Evolutionary conservation across 179 eudicot genomes (phyloP).

Genomic region (Camellia oleifera): DNA sequence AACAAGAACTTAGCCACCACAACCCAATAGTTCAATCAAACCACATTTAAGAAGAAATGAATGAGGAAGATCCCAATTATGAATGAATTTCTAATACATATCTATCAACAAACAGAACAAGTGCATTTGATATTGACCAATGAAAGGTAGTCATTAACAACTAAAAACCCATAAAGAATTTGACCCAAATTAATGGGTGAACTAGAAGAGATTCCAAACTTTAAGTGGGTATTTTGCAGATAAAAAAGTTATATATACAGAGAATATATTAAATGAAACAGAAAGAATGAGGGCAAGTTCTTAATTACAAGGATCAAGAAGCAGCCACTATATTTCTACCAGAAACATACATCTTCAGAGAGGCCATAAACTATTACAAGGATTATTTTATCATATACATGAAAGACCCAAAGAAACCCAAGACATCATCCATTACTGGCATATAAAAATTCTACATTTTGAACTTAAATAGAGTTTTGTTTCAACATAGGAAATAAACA

Average conservation of each 20-base stretch:
- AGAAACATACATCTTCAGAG: too few relatives aligned
- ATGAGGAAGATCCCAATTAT: neutral
- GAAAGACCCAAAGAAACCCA: too few relatives aligned
- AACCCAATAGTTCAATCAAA: neutral
- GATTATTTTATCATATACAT: too few relatives aligned
- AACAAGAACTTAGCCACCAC: constrained; percentile 12
- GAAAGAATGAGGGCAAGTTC: constrained; percentile 18
- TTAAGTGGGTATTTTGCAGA: constrained; percentile 29
- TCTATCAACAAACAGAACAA: neutral
- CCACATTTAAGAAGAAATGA: neutral
- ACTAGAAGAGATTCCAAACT: constrained; percentile 49
- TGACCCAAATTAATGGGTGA: constrained; percentile 16
- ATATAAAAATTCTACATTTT: too few relatives aligned
- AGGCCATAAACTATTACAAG: too few relatives aligned
- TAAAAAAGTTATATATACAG: constrained; percentile 15
- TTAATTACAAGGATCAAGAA: too few relatives aligned
- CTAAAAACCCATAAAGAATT: constrained; percentile 15
- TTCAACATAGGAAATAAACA: too few relatives aligned
- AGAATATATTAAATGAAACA: constrained; percentile 11
- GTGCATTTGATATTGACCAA: neutral
- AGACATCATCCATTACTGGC: too few relatives aligned
- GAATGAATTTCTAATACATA: neutral
- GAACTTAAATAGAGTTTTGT: too few relatives aligned
- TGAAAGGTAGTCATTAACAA: constrained; percentile 8
- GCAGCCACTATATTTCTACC: too few relatives aligned